Percentiles rank a stretch among this genome's conserved stretches.
phyloP scores from a whole-genome alignment of 2,329 filamentous ascomycete species.

The Fusarium gaditjirri region DNA sequence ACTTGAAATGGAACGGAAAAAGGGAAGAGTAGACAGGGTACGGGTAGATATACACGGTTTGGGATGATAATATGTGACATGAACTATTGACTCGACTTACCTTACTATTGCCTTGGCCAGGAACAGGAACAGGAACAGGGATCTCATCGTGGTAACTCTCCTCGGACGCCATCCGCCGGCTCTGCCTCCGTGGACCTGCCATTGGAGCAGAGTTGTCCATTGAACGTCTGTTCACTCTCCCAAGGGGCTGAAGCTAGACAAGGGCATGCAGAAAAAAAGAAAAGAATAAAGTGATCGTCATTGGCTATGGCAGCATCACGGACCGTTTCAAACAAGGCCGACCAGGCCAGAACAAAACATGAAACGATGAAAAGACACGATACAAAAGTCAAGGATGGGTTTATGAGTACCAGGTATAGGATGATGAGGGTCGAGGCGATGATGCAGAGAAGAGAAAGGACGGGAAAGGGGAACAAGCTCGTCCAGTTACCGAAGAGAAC shows the following conservation, averaged over 20 bases:
- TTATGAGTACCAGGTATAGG: background rate
- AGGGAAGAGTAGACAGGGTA: constrained; percentile 16
- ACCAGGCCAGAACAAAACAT: constrained; percentile 12
- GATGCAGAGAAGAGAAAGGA: background rate
- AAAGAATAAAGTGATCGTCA: constrained; percentile 21
- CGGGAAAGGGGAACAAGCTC: constrained; percentile 13
- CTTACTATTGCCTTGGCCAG: constrained; percentile 1
- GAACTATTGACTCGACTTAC: constrained; percentile 6
- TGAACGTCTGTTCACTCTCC: constrained; percentile 4
- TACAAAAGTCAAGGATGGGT: background rate
- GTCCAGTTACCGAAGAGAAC: constrained; percentile 2
- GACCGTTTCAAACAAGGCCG: constrained; percentile 33
- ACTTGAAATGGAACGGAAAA: constrained; percentile 8
- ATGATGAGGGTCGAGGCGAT: background rate
- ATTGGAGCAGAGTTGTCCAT: constrained; percentile 37
- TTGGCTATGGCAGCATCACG: constrained; percentile 32
- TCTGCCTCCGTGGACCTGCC: constrained; percentile 29
- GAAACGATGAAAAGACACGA: constrained; percentile 5
- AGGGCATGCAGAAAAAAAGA: background rate
- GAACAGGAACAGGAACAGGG: constrained; percentile 20
- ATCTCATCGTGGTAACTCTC: constrained; percentile 31
- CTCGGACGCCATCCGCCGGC: constrained; percentile 23
- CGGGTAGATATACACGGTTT: constrained; percentile 10
- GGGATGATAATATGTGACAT: constrained; percentile 33
- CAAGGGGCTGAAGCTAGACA: constrained; percentile 7